A percentile compares a stretch with the other conserved stretches of the same genome.
These are phyloP conservation scores for Boletus pseudopeckii DNA, from an alignment of 768 basidiomycete species.

Conservation along the genomic window DNA sequence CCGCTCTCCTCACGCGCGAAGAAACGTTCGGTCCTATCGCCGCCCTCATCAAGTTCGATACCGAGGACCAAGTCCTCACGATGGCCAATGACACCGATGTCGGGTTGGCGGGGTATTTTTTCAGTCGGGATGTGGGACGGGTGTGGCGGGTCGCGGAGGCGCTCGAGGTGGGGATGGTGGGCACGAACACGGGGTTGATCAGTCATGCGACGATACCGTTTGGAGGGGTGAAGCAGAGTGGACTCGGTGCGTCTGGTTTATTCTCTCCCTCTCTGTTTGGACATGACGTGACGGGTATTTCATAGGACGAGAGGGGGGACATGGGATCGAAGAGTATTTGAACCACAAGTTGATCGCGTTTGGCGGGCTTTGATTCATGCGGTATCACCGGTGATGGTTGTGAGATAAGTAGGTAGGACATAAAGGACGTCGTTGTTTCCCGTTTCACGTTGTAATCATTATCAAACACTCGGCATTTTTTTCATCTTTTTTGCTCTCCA, in stretches of 20 bases:
- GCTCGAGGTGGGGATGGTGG: conserved; percentile 93
- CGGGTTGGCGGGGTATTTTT: conserved; percentile 95
- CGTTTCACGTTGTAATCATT: not conserved
- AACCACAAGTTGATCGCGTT: conserved; percentile 78
- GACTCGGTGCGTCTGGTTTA: conserved; percentile 43
- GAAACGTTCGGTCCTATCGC: conserved; percentile 97
- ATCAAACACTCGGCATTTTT: not conserved
- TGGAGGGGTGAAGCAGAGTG: conserved; percentile 90
- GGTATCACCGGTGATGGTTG: too few species aligned
- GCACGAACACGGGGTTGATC: conserved; percentile 76
- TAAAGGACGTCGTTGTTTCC: not conserved
- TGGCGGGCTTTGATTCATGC: conserved; percentile 52
- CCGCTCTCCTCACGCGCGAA: conserved; percentile 66
- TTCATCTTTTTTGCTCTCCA: not conserved
- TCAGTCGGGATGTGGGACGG: conserved; percentile 77
- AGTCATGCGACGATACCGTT: conserved; percentile 82
- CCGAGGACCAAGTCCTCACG: conserved; percentile 87
- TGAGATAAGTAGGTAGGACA: not conserved
- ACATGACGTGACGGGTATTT: not conserved
- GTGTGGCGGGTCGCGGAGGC: conserved; percentile 94
- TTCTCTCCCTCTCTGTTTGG: too few species aligned
- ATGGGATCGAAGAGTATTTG: conserved; percentile 90
- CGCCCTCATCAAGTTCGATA: conserved; percentile 83
- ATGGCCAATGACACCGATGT: conserved; percentile 81
- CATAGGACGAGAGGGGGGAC: conserved; percentile 76